Evolutionary conservation across 805 yeast genomes (phyloP), one percentile per base, ranked within the genome.

Genomic region (Pichia californica): DNA sequence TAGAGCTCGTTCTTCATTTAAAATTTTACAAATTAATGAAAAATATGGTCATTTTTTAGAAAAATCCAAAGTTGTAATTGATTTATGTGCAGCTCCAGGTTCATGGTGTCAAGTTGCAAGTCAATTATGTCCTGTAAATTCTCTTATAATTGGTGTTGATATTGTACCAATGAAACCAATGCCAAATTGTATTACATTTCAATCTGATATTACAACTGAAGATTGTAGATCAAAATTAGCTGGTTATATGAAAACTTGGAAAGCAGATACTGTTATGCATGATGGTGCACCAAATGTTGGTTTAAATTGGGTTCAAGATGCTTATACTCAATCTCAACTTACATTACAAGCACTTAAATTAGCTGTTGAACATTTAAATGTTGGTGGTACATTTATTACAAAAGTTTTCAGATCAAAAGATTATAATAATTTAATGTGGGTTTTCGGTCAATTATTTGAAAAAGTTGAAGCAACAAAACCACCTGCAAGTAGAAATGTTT

Each of bases 201-300:
- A 88, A 62, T 83, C 95, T 30, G 99, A 93, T 69, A 93, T 93
- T 59, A 93, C 99, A 1, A 91, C 99, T 7, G 98, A 93, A 57
- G 97, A 91, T 66, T 93, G 99, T 72, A 76, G 97, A 54, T 87
- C 96, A 35, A 88, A 79, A 63, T 74, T 93, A 50, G 79, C 98
- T 61, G 97, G 97, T 25, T 88, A 91, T 61, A 82, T 93, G 83
- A 93, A 93, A 64, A 89, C 98, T 1, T 93, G 98, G 97, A 93
- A 93, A 57, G 99, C 98, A 1, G 98, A 93, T 61, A 87, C 95
- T 0, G 98, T 93, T 16, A 69, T 93, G 59, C 99, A 93, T 67
- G 99, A 93, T 74, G 99, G 99, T 81, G 99, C 99, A 25, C 99
- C 99, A 26, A 93, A 93, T 59, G 98, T 93, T 56, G 99, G 99